Percentiles rank a stretch among this genome's conserved stretches.
These are phyloP conservation scores for Flaveria linearis DNA, from an alignment of 129 eudicot genomes.

Conservation along the genomic window DNA sequence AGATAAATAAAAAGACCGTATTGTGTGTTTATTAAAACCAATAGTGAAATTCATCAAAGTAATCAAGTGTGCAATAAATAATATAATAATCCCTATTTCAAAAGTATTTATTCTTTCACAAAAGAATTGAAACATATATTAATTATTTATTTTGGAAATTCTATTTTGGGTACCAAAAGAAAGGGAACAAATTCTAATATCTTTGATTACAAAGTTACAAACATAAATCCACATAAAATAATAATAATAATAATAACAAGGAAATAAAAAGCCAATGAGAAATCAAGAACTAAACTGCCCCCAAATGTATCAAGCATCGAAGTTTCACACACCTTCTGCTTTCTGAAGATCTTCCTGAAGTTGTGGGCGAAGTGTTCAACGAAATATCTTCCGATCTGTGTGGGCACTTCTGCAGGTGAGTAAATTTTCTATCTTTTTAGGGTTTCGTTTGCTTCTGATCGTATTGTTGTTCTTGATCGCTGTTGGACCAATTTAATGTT, in stretches of 20 bases:
- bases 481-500: conserved; percentile 28
- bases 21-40: too few species aligned
- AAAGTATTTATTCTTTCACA: not conserved
- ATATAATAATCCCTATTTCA: not conserved
- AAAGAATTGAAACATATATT: not conserved
- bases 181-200: not conserved
- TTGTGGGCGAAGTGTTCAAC: conserved; percentile 28
- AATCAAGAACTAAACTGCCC: conserved; percentile 26
- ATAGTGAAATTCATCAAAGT: too few species aligned
- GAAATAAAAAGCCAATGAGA: conserved; percentile 22
- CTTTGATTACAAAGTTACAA: not conserved
- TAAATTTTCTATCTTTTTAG: conserved; percentile 16
- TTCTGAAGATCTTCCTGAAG: conserved; percentile 3
- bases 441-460: conserved; percentile 34
- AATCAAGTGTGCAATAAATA: not conserved
- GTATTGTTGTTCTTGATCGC: conserved; percentile 8
- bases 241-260: not conserved
- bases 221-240: not conserved
- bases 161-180: conserved; percentile 10
- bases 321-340: conserved; percentile 2
- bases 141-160: not conserved
- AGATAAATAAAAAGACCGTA: too few species aligned
- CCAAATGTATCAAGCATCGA: conserved; percentile 19
- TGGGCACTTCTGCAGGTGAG: conserved; percentile 26
- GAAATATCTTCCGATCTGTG: conserved; percentile 27